Evolutionary conservation across 805 yeast species (phyloP).

Genomic region (Teunomyces gatunensis): DNA sequence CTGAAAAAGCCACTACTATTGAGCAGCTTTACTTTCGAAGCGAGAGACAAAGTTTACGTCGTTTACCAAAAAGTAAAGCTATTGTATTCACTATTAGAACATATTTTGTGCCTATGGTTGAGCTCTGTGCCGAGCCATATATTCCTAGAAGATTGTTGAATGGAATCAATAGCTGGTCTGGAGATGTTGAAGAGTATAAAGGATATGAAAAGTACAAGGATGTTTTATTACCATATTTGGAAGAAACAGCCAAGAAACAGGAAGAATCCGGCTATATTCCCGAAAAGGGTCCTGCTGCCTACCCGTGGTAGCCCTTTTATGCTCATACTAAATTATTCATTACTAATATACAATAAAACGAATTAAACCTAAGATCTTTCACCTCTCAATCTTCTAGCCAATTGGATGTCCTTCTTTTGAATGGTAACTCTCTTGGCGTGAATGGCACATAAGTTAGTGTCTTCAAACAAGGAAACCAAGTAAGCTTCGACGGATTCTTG

Average conservation of each 20-base stretch:
- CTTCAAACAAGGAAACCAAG: conserved; percentile 93
- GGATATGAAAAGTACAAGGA: conserved; percentile 56
- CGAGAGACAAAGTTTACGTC: conserved; percentile 62
- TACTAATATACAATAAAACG: conserved; percentile 12
- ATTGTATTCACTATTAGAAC: conserved; percentile 61
- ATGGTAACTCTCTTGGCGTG: conserved; percentile 99
- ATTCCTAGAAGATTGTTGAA: conserved; percentile 58
- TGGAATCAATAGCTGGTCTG: conserved; percentile 59
- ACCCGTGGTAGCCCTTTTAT: conserved; percentile 37
- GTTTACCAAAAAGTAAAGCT: conserved; percentile 60
- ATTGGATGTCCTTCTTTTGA: conserved; percentile 96
- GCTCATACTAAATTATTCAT: conserved; percentile 7
- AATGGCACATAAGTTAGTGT: conserved; percentile 96
- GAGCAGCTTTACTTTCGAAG: conserved; percentile 54
- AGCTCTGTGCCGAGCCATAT: conserved; percentile 57
- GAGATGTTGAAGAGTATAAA: conserved; percentile 58
- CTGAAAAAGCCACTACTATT: conserved; percentile 46
- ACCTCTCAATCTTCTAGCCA: conserved; percentile 98
- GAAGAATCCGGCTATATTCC: conserved; percentile 40
- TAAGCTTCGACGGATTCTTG: conserved; percentile 99
- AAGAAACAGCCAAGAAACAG: conserved; percentile 46
- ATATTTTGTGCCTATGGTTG: conserved; percentile 54
- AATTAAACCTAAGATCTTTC: conserved; percentile 66
- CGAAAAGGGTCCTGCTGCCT: conserved; percentile 39
- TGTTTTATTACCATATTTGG: conserved; percentile 53